phyloP scores from a whole-genome alignment of 2,329 filamentous ascomycete genomes.

The Alternaria tenuissima region DNA sequence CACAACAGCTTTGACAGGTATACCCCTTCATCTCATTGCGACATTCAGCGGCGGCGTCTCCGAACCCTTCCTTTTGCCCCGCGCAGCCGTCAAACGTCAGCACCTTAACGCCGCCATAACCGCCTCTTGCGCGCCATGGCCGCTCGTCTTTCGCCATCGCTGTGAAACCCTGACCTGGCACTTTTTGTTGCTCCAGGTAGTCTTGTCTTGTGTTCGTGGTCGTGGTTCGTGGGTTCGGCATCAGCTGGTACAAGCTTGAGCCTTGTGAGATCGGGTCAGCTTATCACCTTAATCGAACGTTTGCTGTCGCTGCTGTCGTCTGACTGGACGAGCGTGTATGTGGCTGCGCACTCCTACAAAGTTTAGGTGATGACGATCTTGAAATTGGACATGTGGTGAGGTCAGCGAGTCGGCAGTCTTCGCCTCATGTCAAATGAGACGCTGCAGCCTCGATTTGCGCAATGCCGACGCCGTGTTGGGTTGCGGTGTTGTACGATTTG shows the following conservation, averaged over 20 bases:
- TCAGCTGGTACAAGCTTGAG: background rate
- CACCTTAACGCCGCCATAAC: constrained; percentile 3
- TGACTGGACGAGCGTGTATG: background rate
- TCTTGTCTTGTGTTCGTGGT: background rate
- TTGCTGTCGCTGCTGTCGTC: background rate
- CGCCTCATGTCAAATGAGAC: background rate
- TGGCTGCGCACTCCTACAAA: background rate
- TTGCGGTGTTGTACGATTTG: background rate
- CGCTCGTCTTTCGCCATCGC: background rate
- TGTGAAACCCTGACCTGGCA: background rate
- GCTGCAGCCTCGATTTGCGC: background rate
- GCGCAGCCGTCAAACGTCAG: background rate
- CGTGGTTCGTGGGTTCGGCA: background rate
- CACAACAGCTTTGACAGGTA: background rate
- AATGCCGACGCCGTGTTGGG: background rate
- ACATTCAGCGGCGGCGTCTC: background rate
- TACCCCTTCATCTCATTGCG: background rate
- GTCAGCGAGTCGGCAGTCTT: background rate
- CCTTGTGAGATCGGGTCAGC: background rate
- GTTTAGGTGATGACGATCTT: background rate
- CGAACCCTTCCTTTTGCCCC: constrained; percentile 3
- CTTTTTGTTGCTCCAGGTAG: background rate
- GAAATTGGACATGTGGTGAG: background rate
- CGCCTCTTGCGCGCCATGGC: constrained; percentile 3
- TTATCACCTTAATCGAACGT: background rate